Percentiles rank a stretch among this genome's conserved stretches.
Evolutionary conservation across 345 rosid genomes (phyloP).

Genomic region (Rhodamnia argentea): DNA sequence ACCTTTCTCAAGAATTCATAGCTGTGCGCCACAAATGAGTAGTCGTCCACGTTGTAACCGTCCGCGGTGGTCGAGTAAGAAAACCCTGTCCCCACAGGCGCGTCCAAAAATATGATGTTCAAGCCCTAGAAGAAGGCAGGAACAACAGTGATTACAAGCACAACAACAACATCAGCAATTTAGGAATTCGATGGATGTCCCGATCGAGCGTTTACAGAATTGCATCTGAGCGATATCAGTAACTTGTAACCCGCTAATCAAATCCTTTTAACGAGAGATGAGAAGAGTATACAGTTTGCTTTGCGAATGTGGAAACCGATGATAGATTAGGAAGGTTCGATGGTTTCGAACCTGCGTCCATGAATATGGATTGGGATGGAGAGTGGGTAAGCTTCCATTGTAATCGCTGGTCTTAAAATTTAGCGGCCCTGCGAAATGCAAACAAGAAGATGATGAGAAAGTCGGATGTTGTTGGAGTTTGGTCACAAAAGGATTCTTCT

Average conservation of each 20-base stretch:
- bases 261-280: background rate
- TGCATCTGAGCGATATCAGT: too few species aligned
- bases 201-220: background rate
- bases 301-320: background rate
- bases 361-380: slow-evolving; percentile 2
- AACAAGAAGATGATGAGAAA: background rate
- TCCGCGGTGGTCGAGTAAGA: slow-evolving; percentile 10
- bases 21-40: background rate
- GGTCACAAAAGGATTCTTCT: background rate
- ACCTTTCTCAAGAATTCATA: slow-evolving; percentile 11
- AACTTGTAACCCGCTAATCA: background rate
- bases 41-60: slow-evolving; percentile 4
- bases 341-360: slow-evolving; percentile 7
- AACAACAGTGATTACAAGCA: background rate
- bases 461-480: background rate
- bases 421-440: slow-evolving; percentile 1
- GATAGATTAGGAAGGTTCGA: background rate
- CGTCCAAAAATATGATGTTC: slow-evolving; percentile 12
- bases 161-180: background rate
- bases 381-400: slow-evolving; percentile 2
- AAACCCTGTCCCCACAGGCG: slow-evolving; percentile 17
- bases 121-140: background rate
- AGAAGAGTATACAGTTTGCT: background rate
- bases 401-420: background rate
- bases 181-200: background rate